These are phyloP conservation scores for Pyrenopolyporus hunteri DNA, from an alignment of 495 filamentous ascomycete species.

Conservation along the genomic window DNA sequence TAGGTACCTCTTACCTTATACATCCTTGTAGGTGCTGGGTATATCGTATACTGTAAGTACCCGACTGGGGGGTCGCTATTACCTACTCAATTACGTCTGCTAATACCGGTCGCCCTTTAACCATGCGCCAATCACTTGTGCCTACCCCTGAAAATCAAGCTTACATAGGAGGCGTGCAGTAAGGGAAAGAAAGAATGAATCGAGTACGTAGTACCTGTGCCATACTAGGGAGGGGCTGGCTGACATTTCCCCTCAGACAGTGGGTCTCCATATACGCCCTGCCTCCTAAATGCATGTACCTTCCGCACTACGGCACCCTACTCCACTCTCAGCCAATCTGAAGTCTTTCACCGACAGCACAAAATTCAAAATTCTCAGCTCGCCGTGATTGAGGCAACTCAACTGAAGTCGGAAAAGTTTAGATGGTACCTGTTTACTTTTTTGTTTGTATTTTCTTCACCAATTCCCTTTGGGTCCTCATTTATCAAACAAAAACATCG, in stretches of 20 bases:
- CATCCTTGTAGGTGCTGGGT: neutral
- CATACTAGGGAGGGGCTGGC: constrained; percentile 20
- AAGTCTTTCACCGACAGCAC: constrained; percentile 21
- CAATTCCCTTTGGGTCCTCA: neutral
- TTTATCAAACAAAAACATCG: neutral
- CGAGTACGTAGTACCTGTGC: constrained; percentile 1
- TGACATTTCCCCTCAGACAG: constrained; percentile 19
- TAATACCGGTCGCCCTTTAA: constrained; percentile 22
- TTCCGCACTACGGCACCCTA: no score
- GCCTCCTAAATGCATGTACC: neutral
- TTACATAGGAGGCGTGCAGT: no score
- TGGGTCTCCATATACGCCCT: no score
- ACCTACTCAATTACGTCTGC: constrained; percentile 25
- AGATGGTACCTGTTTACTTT: neutral
- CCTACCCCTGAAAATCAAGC: constrained; percentile 23
- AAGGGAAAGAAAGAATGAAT: constrained; percentile 3
- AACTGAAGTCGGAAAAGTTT: neutral
- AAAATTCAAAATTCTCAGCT: neutral
- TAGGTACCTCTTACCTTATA: neutral
- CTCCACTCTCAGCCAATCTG: constrained; percentile 16
- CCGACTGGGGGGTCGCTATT: constrained; percentile 11
- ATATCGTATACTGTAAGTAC: neutral
- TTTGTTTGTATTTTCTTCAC: neutral
- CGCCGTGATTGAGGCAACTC: neutral
- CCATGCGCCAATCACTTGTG: constrained; percentile 32